Conservation (phyloP, 1,139 yeast genomes). For the Taphrina deformans region DNA sequence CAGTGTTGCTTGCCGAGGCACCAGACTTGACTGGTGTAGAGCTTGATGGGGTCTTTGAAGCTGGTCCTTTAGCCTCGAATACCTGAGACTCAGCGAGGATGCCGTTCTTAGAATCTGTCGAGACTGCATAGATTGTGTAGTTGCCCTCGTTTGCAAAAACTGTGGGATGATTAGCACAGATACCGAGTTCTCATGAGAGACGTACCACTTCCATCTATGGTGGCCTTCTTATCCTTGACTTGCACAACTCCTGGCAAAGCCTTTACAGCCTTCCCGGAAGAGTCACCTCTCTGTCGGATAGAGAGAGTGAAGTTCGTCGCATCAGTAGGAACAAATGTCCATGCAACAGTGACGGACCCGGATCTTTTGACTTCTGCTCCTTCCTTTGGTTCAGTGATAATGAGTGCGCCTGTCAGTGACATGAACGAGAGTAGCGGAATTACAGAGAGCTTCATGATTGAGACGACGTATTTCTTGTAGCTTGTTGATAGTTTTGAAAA, state of each 20-base stretch:
- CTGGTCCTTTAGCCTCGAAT: not conserved
- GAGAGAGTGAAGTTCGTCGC: not conserved
- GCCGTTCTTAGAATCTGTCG: not conserved
- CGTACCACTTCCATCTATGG: conserved; percentile 7
- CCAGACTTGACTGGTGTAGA: not conserved
- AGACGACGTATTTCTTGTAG: not conserved
- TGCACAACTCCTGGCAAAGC: not conserved
- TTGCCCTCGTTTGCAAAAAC: conserved; percentile 5
- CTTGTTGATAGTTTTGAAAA: not conserved
- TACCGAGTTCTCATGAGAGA: no score
- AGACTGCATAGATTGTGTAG: conserved; percentile 6
- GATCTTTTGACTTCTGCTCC: not conserved
- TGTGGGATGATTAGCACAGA: not conserved
- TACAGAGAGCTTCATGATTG: conserved; percentile 3
- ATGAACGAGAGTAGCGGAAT: not conserved
- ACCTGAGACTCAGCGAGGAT: conserved; percentile 10
- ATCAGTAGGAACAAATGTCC: conserved; percentile 13
- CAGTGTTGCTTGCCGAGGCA: not conserved
- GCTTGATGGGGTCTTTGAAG: not conserved
- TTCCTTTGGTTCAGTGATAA: not conserved
- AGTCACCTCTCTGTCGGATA: not conserved
- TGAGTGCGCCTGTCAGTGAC: not conserved
- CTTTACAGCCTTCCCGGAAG: not conserved
- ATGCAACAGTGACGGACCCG: not conserved
- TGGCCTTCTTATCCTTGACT: not conserved